Evolutionary conservation across 352 stramenopile species (phyloP).

Genomic region (Phytophthora macrochlamydospora): DNA sequence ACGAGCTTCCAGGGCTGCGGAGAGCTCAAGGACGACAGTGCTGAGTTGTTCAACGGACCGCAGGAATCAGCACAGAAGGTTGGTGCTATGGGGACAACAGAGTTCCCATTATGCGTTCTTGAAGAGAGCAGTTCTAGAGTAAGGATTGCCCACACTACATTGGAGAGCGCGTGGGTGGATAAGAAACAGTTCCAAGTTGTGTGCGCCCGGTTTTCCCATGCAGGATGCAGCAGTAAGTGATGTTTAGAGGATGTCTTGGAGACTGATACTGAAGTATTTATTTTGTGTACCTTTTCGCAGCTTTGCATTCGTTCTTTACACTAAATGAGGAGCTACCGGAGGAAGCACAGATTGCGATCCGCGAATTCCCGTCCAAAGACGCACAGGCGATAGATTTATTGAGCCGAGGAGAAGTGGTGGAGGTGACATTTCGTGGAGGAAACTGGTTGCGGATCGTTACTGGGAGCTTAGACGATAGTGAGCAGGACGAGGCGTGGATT

Average conservation of each 20-base stretch:
- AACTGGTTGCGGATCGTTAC: slow-evolving; percentile 61
- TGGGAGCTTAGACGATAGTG: slow-evolving; percentile 11
- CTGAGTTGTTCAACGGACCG: slow-evolving; percentile 47
- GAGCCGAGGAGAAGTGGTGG: slow-evolving; percentile 58
- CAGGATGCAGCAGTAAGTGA: slow-evolving; percentile 51
- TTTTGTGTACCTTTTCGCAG: slow-evolving; percentile 7
- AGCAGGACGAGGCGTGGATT: slow-evolving; percentile 52
- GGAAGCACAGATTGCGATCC: slow-evolving; percentile 72
- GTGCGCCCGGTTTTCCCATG: slow-evolving; percentile 49
- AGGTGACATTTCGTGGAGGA: slow-evolving; percentile 47
- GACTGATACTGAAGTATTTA: slow-evolving; percentile 9
- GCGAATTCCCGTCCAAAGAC: slow-evolving; percentile 63
- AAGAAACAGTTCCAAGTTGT: slow-evolving; percentile 46
- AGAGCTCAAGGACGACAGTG: slow-evolving; percentile 35
- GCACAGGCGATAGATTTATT: slow-evolving; percentile 60
- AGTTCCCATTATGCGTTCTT: slow-evolving; percentile 56
- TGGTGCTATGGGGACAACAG: slow-evolving; percentile 34
- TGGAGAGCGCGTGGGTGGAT: slow-evolving; percentile 63
- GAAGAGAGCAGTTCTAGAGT: slow-evolving; percentile 32
- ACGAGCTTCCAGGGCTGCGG: slow-evolving; percentile 54
- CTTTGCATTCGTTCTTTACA: slow-evolving; percentile 61
- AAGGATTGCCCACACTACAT: slow-evolving; percentile 50
- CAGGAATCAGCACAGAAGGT: slow-evolving; percentile 29
- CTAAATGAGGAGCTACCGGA: slow-evolving; percentile 57
- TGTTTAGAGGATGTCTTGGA: neutral